phyloP scores from a whole-genome alignment of 129 eudicot species.

The Cynara cardunculus region DNA sequence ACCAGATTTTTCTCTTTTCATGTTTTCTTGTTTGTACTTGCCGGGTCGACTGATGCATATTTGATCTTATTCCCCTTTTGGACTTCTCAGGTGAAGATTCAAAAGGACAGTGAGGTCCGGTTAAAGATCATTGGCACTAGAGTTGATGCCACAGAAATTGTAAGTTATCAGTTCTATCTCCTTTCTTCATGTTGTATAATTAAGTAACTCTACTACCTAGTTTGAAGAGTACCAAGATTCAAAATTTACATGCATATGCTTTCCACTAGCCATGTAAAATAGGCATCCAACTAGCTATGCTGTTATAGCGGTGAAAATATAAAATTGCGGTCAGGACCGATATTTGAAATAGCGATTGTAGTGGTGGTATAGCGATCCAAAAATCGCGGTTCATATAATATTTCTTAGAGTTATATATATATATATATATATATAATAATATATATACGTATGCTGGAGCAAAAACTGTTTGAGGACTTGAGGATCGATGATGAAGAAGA shows the following conservation, averaged over 20 bases:
- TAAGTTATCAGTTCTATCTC: conserved; percentile 24
- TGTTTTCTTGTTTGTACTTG: background rate
- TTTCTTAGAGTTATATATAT: no score
- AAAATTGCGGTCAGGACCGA: no score
- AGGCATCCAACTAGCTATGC: background rate
- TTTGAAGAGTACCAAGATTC: background rate
- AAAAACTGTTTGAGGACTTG: no score
- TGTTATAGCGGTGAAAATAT: no score
- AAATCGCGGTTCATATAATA: no score
- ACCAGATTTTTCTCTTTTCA: background rate
- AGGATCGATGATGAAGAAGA: no score
- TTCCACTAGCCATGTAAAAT: background rate
- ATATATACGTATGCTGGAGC: no score
- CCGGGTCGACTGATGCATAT: background rate
- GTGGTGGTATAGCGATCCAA: no score
- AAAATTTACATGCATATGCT: background rate
- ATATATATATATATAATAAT: no score
- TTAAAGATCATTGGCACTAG: conserved; percentile 92
- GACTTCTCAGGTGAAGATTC: conserved; percentile 72
- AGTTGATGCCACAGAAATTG: conserved; percentile 95
- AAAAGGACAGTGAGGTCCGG: conserved; percentile 92
- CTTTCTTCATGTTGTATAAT: background rate
- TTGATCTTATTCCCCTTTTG: background rate
- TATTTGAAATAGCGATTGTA: no score
- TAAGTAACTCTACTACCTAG: background rate